Base-by-base conservation (phyloP, 2,329 filamentous ascomycete species). In the Rhynchosporium graminicola region DNA sequence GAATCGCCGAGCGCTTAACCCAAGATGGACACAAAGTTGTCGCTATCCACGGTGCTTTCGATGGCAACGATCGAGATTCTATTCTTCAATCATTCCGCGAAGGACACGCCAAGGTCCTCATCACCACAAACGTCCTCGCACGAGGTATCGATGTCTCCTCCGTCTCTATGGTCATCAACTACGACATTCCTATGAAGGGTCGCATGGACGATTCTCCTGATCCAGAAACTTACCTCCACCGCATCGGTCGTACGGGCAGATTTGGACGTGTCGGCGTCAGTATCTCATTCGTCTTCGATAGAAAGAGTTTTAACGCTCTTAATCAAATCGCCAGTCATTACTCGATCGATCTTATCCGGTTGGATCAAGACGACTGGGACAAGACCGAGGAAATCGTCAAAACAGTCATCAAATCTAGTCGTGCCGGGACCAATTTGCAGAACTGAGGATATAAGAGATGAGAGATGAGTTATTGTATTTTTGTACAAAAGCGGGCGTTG, bases 141-240 rank as follows among this genome's bases (percentile, higher is more conserved):
- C 92, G 95, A 74, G 95, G 95, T 74, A 98, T 99, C 72, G 95
- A 99, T 87, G 80, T 98, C 74, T 77, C 96, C 79, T 88, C 87
- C 33, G 95, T 99, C 13, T 97, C 92, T 9, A 95, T 99, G 88
- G 95, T 99, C 59, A 92, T 99, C 81, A 99, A 99, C 81, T 99
- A 99, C 77, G 89, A 92, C 70, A 89, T 92, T 62, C 89, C 89
- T 29, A 90, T 89, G 80, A 88, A 89, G 73, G 87, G 89, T 46
- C 78, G 83, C 38, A 87, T 89, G 20, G 93, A 98, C 70, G 82
- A 83, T 33, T 91, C 95, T 77, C 90, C 94, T 13, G 95, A 99
- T 74, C 87, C 87, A 52, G 93, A 98, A 80, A 99, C 95, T 0
- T 99, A 99, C 74, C 88, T 99, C 55, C 95, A 99, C 82, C 90